A percentile compares a stretch with the other conserved stretches of the same genome.
These are phyloP conservation scores for Cocos nucifera DNA, from an alignment of 176 grass and related monocot species.

Conservation along the genomic window DNA sequence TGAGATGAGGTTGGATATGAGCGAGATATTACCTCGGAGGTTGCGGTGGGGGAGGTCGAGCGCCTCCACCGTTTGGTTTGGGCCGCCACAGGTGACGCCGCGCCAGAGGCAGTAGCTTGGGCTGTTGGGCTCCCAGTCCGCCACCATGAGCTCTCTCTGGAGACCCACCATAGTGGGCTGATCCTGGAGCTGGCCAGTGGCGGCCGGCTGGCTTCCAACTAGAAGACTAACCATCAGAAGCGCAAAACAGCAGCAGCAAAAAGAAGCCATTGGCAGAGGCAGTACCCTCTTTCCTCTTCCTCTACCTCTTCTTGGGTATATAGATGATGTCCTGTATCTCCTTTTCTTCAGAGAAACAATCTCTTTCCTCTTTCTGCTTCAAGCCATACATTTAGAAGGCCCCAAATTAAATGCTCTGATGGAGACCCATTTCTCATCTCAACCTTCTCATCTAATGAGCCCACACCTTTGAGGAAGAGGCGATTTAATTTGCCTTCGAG, in stretches of 20 bases:
- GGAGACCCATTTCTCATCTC: too few species aligned
- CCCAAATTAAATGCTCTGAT: too few species aligned
- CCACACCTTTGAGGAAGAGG: too few species aligned
- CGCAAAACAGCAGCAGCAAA: neutral
- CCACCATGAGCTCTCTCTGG: constrained; percentile 38
- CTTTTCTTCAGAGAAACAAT: too few species aligned
- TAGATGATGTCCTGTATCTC: neutral
- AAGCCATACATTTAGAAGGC: too few species aligned
- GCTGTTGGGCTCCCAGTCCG: constrained; percentile 33
- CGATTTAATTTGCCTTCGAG: too few species aligned
- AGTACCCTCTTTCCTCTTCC: neutral
- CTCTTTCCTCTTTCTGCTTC: too few species aligned
- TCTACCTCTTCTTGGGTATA: neutral
- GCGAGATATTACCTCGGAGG: constrained; percentile 53
- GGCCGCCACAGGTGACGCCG: constrained; percentile 43
- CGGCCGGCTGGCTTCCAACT: neutral
- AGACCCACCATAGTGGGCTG: constrained; percentile 50
- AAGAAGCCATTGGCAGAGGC: neutral
- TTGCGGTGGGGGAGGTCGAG: constrained; percentile 56
- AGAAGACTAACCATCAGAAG: neutral
- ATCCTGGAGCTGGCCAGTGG: constrained; percentile 16
- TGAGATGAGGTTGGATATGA: constrained; percentile 21
- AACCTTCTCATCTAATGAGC: too few species aligned
- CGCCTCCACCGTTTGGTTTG: constrained; percentile 33
- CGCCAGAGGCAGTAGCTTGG: constrained; percentile 56